These are phyloP conservation scores for Boletus sp. DNA, from an alignment of 768 basidiomycete genomes.

Conservation along the genomic window DNA sequence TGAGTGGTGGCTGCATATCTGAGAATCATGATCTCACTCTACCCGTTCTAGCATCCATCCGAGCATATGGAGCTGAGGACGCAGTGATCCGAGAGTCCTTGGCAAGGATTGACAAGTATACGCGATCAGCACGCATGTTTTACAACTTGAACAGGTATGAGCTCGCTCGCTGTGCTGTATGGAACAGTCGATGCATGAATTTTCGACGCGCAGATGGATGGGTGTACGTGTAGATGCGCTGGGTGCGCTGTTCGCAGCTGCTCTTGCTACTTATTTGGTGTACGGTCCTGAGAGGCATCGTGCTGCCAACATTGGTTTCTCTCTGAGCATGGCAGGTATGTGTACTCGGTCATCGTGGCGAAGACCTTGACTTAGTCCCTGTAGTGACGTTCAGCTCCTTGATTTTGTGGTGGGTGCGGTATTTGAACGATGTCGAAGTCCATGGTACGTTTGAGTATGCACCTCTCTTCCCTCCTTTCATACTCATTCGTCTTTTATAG, in stretches of 20 bases:
- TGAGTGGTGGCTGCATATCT: background rate
- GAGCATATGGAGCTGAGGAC: constrained; percentile 46
- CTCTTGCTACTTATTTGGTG: background rate
- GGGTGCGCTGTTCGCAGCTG: background rate
- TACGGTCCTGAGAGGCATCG: constrained; percentile 1
- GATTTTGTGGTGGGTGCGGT: constrained; percentile 52
- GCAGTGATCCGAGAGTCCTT: constrained; percentile 42
- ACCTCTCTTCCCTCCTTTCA: background rate
- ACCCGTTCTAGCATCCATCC: background rate
- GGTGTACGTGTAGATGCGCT: constrained; percentile 53
- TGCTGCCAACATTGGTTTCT: constrained; percentile 35
- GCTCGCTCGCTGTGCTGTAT: background rate
- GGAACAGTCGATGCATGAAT: background rate
- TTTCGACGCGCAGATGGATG: constrained; percentile 38
- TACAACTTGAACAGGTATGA: constrained; percentile 48
- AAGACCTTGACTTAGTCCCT: background rate
- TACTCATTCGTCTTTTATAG: background rate
- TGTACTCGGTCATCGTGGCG: background rate
- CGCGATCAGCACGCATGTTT: constrained; percentile 40
- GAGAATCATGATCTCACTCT: background rate
- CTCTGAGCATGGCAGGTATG: constrained; percentile 41
- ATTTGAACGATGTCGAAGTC: constrained; percentile 31
- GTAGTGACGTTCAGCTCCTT: constrained; percentile 52
- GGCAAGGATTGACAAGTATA: constrained; percentile 47
- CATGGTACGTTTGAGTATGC: constrained; percentile 29